Evolutionary conservation across 176 grass and related monocot species (phyloP).

Genomic region (Pontederia crassipes): DNA sequence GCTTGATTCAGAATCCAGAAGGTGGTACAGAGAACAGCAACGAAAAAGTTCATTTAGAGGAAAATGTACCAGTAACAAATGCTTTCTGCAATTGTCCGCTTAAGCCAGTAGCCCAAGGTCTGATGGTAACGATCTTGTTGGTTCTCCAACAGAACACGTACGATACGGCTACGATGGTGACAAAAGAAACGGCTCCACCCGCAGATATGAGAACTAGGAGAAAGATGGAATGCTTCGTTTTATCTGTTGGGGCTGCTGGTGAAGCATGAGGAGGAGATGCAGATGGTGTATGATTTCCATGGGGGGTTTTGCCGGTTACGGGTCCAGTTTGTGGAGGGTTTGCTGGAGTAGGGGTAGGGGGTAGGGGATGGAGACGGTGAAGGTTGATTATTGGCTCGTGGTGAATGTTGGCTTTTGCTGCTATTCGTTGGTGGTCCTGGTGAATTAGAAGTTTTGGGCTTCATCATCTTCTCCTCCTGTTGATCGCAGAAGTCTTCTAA

Average conservation of each 20-base stretch:
- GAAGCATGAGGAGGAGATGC: background rate
- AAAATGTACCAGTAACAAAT: constrained; percentile 70
- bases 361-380: constrained; percentile 24
- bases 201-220: constrained; percentile 17
- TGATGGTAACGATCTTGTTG: constrained; percentile 44
- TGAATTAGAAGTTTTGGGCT: too few species aligned
- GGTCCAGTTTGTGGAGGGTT: background rate
- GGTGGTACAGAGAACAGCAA: constrained; percentile 4
- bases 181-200: constrained; percentile 23
- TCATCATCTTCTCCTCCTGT: background rate
- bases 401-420: too few species aligned
- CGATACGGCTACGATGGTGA: constrained; percentile 30
- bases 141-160: constrained; percentile 36
- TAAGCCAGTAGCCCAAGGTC: constrained; percentile 81
- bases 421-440: background rate
- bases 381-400: background rate
- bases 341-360: background rate
- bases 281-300: constrained; percentile 1
- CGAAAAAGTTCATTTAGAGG: background rate
- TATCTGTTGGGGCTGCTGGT: background rate
- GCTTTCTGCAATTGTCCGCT: constrained; percentile 86
- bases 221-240: constrained; percentile 11
- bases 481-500: constrained; percentile 34
- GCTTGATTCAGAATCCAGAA: background rate
- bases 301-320: background rate